Percentiles rank a stretch among this genome's conserved stretches.
These are phyloP conservation scores for Boletellus emodensis DNA, from an alignment of 768 basidiomycete species.

Conservation along the genomic window DNA sequence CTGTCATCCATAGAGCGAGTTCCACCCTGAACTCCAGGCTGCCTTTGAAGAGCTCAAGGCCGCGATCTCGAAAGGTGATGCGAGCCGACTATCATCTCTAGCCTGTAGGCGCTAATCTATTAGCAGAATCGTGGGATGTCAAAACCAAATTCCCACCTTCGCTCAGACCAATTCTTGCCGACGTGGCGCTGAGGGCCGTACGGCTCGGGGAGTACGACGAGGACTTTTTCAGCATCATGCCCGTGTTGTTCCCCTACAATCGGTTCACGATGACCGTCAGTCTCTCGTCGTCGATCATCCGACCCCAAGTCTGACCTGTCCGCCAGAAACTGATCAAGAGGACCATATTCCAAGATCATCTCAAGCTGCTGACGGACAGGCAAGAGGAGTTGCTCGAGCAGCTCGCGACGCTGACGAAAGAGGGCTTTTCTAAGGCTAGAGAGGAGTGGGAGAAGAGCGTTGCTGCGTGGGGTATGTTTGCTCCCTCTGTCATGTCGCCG, in stretches of 20 bases:
- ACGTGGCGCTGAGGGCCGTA: conserved; percentile 75
- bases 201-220: conserved; percentile 87
- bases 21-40: conserved; percentile 66
- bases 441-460: conserved; percentile 77
- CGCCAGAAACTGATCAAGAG: conserved; percentile 87
- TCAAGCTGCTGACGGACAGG: conserved; percentile 56
- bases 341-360: conserved; percentile 76
- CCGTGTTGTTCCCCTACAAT: conserved; percentile 88
- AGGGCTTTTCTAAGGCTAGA: conserved; percentile 63
- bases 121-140: conserved; percentile 65
- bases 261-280: conserved; percentile 87
- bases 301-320: conserved; percentile 7
- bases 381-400: conserved; percentile 67
- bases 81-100: not conserved
- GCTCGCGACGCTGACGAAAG: conserved; percentile 56
- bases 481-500: not conserved
- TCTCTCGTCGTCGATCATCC: conserved; percentile 5
- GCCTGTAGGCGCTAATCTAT: not conserved
- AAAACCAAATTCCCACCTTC: conserved; percentile 88
- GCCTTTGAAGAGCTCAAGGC: conserved; percentile 57
- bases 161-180: conserved; percentile 68
- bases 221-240: conserved; percentile 87
- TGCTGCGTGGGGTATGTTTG: conserved; percentile 57
- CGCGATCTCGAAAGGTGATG: conserved; percentile 57
- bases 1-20: conserved; percentile 44